phyloP scores from a whole-genome alignment of 73 alveolate genomes.

The Paramecium octaurelia region DNA sequence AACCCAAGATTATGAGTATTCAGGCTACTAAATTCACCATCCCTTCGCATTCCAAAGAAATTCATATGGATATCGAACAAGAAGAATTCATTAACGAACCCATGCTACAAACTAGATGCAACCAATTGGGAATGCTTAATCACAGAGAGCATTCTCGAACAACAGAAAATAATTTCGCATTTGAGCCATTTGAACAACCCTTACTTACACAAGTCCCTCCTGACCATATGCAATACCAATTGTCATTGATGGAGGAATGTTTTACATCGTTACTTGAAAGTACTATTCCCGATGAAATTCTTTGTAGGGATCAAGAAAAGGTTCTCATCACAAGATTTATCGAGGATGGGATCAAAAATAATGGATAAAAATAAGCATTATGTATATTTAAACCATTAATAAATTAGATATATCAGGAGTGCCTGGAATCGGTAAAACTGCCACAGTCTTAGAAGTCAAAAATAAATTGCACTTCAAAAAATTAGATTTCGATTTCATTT shows the following conservation, averaged over 20 bases:
- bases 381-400: background rate
- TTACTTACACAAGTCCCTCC: background rate
- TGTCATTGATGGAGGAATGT: background rate
- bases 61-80: background rate
- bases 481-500: constrained; percentile 14
- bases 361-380: constrained; percentile 66
- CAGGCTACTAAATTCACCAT: background rate
- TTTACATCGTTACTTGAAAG: background rate
- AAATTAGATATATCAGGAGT: constrained; percentile 66
- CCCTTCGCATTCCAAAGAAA: background rate
- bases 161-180: background rate
- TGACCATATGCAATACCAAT: background rate
- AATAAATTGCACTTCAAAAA: background rate
- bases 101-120: background rate
- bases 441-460: constrained; percentile 61
- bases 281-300: constrained; percentile 70
- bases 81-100: background rate
- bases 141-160: background rate
- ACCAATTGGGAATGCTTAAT: background rate
- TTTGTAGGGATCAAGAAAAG: constrained; percentile 82
- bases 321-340: constrained; percentile 65
- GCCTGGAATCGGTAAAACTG: constrained; percentile 79
- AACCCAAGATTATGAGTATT: background rate
- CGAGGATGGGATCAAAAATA: constrained; percentile 57
- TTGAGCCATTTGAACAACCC: background rate